phyloP scores from a whole-genome alignment of 768 basidiomycete genomes.

The Wakefieldia striispora region DNA sequence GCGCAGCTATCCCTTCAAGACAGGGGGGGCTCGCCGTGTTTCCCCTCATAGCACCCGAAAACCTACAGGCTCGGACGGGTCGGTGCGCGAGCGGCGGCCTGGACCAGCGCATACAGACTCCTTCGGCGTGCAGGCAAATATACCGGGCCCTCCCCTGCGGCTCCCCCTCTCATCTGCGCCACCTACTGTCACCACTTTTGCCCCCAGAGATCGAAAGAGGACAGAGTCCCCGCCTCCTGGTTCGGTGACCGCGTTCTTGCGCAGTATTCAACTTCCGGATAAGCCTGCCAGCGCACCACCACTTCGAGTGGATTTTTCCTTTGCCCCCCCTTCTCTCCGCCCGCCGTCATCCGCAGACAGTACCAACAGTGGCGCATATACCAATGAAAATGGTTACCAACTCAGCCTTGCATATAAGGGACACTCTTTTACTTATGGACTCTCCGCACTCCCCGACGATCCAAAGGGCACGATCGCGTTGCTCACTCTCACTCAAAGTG shows the following conservation, averaged over 20 bases:
- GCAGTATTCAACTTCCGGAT: constrained; percentile 24
- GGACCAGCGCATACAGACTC: not conserved
- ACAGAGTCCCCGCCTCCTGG: constrained; percentile 11
- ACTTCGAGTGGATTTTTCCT: constrained; percentile 10
- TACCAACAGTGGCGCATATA: not conserved
- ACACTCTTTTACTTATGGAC: constrained; percentile 28
- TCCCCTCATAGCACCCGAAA: constrained; percentile 4
- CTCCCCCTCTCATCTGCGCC: constrained; percentile 14
- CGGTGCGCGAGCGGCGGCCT: constrained; percentile 4
- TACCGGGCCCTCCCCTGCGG: constrained; percentile 11
- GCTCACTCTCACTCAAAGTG: constrained; percentile 27
- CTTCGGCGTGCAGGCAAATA: constrained; percentile 10
- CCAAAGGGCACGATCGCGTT: constrained; percentile 27
- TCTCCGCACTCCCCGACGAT: constrained; percentile 29
- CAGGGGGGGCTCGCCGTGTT: constrained; percentile 6
- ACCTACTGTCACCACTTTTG: not conserved
- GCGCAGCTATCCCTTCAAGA: not conserved
- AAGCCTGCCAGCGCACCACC: constrained; percentile 10
- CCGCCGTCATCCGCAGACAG: constrained; percentile 13
- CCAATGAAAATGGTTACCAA: constrained; percentile 11
- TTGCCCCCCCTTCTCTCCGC: constrained; percentile 7
- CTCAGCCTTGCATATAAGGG: constrained; percentile 28
- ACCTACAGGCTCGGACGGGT: constrained; percentile 4
- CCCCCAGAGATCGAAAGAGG: not conserved
- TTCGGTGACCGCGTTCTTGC: constrained; percentile 25